Percentiles rank a stretch among this genome's conserved stretches.
phyloP scores from a whole-genome alignment of 1,284 basidiomycete genomes.

The Omphalotus olearius region DNA sequence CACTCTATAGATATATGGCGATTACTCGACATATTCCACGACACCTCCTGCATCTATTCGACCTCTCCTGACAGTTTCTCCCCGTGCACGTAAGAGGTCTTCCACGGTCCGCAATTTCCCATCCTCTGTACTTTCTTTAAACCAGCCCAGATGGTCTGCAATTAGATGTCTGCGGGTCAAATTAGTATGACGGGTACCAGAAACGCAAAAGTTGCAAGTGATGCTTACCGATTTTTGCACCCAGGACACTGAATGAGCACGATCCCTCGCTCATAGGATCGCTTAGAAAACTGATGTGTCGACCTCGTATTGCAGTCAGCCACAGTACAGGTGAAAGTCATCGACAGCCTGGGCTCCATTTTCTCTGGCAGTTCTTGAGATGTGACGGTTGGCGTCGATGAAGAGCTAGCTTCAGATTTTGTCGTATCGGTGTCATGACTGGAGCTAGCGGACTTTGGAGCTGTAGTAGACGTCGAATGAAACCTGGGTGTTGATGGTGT shows the following conservation, averaged over 20 bases:
- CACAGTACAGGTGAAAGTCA: slow-evolving; percentile 90
- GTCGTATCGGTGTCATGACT: slow-evolving; percentile 9
- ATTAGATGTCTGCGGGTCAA: slow-evolving; percentile 67
- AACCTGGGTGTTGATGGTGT: neutral
- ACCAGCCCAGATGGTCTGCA: slow-evolving; percentile 93
- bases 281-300: slow-evolving; percentile 84
- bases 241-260: slow-evolving; percentile 91
- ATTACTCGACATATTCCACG: slow-evolving; percentile 33
- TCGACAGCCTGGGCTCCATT: slow-evolving; percentile 54
- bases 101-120: slow-evolving; percentile 78
- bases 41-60: slow-evolving; percentile 34
- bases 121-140: slow-evolving; percentile 73
- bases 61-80: slow-evolving; percentile 71
- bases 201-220: neutral
- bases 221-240: slow-evolving; percentile 79
- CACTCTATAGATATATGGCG: neutral
- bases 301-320: slow-evolving; percentile 76
- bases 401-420: slow-evolving; percentile 8
- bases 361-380: slow-evolving; percentile 27
- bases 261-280: slow-evolving; percentile 84
- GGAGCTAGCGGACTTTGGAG: slow-evolving; percentile 9
- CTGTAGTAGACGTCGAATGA: slow-evolving; percentile 16
- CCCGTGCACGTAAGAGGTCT: slow-evolving; percentile 72
- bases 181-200: no score
- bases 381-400: slow-evolving; percentile 16